Conservation (phyloP, 2,329 filamentous ascomycete species). For the Colletotrichum eremochloae region DNA sequence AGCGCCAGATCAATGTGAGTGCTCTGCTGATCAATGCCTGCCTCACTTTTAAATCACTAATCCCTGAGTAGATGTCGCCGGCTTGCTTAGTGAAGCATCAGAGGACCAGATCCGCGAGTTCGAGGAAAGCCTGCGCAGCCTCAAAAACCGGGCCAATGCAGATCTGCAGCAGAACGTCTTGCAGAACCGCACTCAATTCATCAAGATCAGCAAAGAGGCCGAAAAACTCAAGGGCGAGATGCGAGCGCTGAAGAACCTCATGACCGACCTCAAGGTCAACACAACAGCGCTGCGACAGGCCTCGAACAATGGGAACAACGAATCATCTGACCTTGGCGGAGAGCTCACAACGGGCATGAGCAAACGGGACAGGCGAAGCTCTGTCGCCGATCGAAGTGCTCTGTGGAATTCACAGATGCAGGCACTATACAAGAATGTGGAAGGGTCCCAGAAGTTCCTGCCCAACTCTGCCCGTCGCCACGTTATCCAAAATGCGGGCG, state of each 20-base stretch:
- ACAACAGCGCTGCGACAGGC: slow-evolving; percentile 74
- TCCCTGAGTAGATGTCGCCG: slow-evolving; percentile 68
- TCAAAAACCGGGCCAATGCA: slow-evolving; percentile 82
- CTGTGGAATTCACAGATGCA: slow-evolving; percentile 80
- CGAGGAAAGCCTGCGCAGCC: slow-evolving; percentile 79
- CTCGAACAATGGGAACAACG: slow-evolving; percentile 66
- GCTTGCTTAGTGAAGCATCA: slow-evolving; percentile 83
- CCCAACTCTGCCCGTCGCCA: slow-evolving; percentile 92
- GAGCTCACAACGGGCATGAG: slow-evolving; percentile 69
- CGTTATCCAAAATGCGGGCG: slow-evolving; percentile 90
- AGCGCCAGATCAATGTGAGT: slow-evolving; percentile 81
- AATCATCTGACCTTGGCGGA: slow-evolving; percentile 62
- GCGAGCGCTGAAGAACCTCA: slow-evolving; percentile 88
- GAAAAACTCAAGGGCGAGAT: slow-evolving; percentile 98
- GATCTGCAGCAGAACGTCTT: slow-evolving; percentile 96
- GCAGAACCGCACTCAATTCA: slow-evolving; percentile 97
- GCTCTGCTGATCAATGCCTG: not conserved
- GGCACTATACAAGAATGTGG: slow-evolving; percentile 95
- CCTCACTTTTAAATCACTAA: slow-evolving; percentile 30
- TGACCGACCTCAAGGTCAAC: slow-evolving; percentile 90
- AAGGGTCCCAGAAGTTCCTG: slow-evolving; percentile 96
- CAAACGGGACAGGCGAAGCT: slow-evolving; percentile 88
- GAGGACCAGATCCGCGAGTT: slow-evolving; percentile 89
- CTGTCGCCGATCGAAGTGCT: slow-evolving; percentile 78
- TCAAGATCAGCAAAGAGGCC: slow-evolving; percentile 99